These are phyloP conservation scores for Brasilioporus rufonigricans DNA, from an alignment of 768 basidiomycete genomes.

Conservation along the genomic window DNA sequence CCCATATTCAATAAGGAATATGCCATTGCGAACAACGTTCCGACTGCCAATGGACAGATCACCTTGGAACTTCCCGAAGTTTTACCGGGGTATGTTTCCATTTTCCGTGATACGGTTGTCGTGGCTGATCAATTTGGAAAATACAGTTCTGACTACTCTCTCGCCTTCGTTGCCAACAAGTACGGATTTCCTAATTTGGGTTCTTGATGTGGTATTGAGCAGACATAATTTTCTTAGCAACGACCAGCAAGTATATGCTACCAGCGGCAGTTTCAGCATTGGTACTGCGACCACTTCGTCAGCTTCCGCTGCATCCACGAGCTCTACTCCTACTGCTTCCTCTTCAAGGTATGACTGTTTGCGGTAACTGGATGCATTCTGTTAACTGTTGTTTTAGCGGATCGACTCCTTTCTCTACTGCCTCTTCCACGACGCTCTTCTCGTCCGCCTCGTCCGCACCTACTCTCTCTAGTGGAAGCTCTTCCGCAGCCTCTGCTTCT, in stretches of 20 bases:
- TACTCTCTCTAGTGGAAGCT: not conserved
- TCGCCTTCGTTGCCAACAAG: conserved; percentile 46
- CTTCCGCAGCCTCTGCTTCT: conserved; percentile 20
- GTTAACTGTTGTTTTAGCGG: conserved; percentile 4
- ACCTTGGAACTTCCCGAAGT: conserved; percentile 47
- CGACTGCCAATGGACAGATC: not conserved
- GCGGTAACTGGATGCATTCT: accelerated
- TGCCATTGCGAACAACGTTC: conserved; percentile 56
- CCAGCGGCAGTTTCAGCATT: conserved; percentile 43
- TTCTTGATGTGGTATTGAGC: not conserved
- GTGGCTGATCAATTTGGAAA: not conserved
- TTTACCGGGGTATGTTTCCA: conserved; percentile 38
- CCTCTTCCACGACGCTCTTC: conserved; percentile 4
- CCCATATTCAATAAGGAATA: conserved; percentile 48
- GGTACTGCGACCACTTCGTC: conserved; percentile 14
- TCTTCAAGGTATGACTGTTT: conserved; percentile 5
- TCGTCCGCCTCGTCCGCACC: conserved; percentile 1
- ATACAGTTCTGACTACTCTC: conserved; percentile 45
- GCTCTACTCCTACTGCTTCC: conserved; percentile 1
- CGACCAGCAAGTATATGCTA: conserved; percentile 43
- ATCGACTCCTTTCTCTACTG: not conserved
- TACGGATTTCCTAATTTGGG: conserved; percentile 11
- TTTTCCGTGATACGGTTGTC: not conserved
- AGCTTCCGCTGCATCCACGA: conserved; percentile 12
- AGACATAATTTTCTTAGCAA: conserved; percentile 28